Percentiles rank a stretch among this genome's conserved stretches.
phyloP scores from a whole-genome alignment of 75 land plant species.

The Isoetes taiwanensis region DNA sequence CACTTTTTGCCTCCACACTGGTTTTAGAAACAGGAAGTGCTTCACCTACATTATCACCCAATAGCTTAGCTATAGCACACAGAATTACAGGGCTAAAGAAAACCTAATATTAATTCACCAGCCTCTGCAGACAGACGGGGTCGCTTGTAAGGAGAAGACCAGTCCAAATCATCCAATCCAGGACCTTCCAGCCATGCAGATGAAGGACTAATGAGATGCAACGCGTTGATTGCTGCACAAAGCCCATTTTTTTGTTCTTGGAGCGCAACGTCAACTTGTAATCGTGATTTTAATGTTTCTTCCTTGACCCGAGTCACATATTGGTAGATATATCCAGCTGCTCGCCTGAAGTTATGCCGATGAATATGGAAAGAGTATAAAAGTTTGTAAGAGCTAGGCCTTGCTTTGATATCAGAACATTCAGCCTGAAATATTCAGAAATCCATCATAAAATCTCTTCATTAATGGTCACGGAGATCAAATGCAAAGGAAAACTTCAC shows the following conservation, averaged over 20 bases:
- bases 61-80: too few relatives aligned
- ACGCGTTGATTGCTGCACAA: constrained; percentile 73
- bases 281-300: constrained; percentile 29
- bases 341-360: constrained; percentile 73
- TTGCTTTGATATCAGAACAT: constrained; percentile 59
- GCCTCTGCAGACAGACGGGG: constrained; percentile 23
- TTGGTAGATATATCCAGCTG: constrained; percentile 71
- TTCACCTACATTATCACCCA: too few relatives aligned
- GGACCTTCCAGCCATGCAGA: constrained; percentile 66
- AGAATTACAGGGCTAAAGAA: too few relatives aligned
- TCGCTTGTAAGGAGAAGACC: constrained; percentile 41
- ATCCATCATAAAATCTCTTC: neutral
- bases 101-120: too few relatives aligned
- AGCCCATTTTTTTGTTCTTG: constrained; percentile 60
- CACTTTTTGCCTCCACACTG: constrained; percentile 11
- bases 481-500: neutral
- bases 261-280: constrained; percentile 16
- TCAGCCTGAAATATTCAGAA: constrained; percentile 46
- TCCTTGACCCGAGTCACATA: constrained; percentile 44
- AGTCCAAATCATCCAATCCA: neutral
- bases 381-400: constrained; percentile 64
- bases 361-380: constrained; percentile 79
- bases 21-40: too few relatives aligned
- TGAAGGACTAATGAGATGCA: constrained; percentile 62
- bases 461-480: neutral